phyloP scores from a whole-genome alignment of 1,139 yeast genomes.

The Pichia sp. region DNA sequence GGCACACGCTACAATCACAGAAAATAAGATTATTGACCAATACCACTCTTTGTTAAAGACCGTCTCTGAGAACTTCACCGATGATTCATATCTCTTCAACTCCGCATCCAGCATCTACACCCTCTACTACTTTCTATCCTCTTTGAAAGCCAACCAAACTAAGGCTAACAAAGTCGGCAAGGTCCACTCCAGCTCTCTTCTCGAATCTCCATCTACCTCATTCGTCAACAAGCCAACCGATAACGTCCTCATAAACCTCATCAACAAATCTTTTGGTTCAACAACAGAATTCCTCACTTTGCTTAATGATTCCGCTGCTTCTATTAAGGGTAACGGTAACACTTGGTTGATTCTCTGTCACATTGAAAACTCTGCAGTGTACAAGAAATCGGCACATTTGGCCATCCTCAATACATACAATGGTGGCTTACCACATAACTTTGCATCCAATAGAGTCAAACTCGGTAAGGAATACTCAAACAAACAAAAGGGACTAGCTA shows the following conservation, averaged over 20 bases:
- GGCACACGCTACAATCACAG: no score
- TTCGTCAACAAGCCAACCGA: slow-evolving; percentile 20
- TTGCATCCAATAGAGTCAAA: slow-evolving; percentile 45
- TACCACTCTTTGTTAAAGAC: slow-evolving; percentile 31
- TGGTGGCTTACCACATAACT: slow-evolving; percentile 56
- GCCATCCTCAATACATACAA: slow-evolving; percentile 72
- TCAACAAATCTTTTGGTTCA: slow-evolving; percentile 58
- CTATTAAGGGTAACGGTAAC: slow-evolving; percentile 68
- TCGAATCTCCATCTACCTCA: slow-evolving; percentile 19
- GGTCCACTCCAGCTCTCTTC: slow-evolving; percentile 31
- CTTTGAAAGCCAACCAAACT: slow-evolving; percentile 30
- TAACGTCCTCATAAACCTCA: slow-evolving; percentile 29
- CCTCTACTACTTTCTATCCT: slow-evolving; percentile 51
- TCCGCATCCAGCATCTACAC: slow-evolving; percentile 56
- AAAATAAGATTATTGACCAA: no score
- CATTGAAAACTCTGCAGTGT: slow-evolving; percentile 15
- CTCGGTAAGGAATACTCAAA: slow-evolving; percentile 21
- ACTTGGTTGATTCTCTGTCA: slow-evolving; percentile 42
- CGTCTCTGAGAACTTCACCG: slow-evolving; percentile 31
- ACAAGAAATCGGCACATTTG: slow-evolving; percentile 31
- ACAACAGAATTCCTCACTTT: slow-evolving; percentile 58
- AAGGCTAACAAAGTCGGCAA: slow-evolving; percentile 9
- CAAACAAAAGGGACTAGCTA: slow-evolving; percentile 8
- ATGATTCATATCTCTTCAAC: slow-evolving; percentile 38
- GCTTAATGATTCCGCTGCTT: slow-evolving; percentile 51